Base-by-base conservation (phyloP, 805 yeast species). In the Metschnikowia kofuensis region DNA sequence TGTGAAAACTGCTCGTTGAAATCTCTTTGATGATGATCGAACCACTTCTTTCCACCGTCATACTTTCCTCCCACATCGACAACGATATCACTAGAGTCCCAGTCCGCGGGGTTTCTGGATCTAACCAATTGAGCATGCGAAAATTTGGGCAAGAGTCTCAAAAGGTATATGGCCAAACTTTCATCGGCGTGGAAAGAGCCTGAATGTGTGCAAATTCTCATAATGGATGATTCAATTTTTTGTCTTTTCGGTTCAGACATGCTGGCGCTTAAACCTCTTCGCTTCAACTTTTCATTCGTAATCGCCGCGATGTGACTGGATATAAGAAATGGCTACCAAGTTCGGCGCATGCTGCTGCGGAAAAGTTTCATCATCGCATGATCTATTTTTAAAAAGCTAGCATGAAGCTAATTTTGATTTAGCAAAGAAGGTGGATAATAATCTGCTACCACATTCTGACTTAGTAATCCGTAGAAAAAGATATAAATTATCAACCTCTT, bases 101-200 rank as follows among this genome's bases (percentile, higher is more conserved):
- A 87, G 48, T 82, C 85, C 13, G 73, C 80, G 9, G 91, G 86
- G 52, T 84, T 85, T 72, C 99, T 81, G 4, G 97, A 87, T 66
- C 99, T 83, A 16, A 88, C 80, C 16, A 94, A 75, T 45, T 74
- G 76, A 16, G 96, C 84, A 50, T 82, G 74, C 41, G 78, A 63
- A 67, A 68, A 94, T 64, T 78, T 75, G 8, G 96, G 94, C 41
- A 92, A 70, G 15, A 82, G 71, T 56, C 79, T 81, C 48, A 94
- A 72, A 85, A 94, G 83, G 66, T 78, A 91, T 2, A 92, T 96
- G 2, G 98, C 99, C 44, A 94, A 77, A 10, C 96, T 84, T 67
- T 94, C 99, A 67, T 94, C 99, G 10, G 98, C 98, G 64, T 94
- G 99, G 76, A 94, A 94, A 0, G 90, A 79, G 7, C 99, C 99